Conservation (phyloP, 257 asterid genomes). For the Knoxia roxburghii region DNA sequence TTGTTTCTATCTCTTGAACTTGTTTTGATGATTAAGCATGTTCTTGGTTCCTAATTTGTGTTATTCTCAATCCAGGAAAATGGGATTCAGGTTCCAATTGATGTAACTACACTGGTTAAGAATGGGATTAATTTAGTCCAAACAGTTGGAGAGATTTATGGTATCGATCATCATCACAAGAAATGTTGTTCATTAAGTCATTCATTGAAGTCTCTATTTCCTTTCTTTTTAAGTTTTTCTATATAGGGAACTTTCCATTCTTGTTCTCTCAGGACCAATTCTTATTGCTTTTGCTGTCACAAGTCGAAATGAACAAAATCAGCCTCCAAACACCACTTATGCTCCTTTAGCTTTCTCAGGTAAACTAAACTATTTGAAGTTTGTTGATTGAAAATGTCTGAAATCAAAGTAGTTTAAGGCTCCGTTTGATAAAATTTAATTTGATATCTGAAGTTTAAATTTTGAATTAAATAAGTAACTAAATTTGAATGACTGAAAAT, state of each 20-base stretch:
- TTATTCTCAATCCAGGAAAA: no score
- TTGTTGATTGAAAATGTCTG: background rate
- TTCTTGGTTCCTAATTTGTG: no score
- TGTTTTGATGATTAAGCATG: no score
- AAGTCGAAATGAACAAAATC: background rate
- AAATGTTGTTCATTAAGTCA: no score
- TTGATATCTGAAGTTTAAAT: no score
- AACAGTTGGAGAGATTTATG: conserved; percentile 9
- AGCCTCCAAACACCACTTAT: background rate
- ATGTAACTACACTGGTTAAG: conserved; percentile 14
- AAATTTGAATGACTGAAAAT: no score
- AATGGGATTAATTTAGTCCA: conserved; percentile 15
- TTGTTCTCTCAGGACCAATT: conserved; percentile 9
- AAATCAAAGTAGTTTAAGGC: no score
- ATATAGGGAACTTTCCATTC: background rate
- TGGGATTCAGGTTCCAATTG: no score
- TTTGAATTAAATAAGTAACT: no score
- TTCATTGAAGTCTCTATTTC: background rate
- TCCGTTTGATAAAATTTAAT: no score
- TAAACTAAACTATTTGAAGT: background rate
- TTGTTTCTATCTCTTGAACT: no score
- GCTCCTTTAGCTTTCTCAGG: conserved; percentile 10
- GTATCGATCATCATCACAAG: conserved; percentile 2
- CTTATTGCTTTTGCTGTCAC: conserved; percentile 10
- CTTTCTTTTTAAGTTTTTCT: no score